A percentile compares a stretch with the other conserved stretches of the same genome.
Evolutionary conservation across 2,329 filamentous ascomycete species (phyloP).

Genomic region (Cladosporium colombiae): DNA sequence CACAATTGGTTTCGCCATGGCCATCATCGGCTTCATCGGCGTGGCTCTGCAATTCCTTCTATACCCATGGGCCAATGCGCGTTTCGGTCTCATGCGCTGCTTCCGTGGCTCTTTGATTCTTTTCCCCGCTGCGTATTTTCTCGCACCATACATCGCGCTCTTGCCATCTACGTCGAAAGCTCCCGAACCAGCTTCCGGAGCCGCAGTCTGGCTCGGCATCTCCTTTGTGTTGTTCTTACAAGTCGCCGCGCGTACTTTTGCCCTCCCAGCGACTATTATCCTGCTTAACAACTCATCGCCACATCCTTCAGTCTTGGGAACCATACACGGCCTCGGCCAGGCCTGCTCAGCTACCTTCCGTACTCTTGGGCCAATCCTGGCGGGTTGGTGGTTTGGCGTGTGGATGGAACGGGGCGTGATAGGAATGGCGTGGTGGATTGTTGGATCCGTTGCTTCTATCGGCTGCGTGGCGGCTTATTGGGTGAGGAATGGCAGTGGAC

Average conservation of each 20-base stretch:
- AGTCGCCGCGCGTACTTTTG: conserved; percentile 72
- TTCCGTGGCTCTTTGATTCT: conserved; percentile 69
- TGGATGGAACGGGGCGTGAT: conserved; percentile 57
- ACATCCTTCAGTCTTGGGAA: conserved; percentile 57
- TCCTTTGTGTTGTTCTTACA: conserved; percentile 66
- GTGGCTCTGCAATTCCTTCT: conserved; percentile 70
- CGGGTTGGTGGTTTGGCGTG: conserved; percentile 55
- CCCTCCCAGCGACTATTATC: conserved; percentile 57
- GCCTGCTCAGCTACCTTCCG: conserved; percentile 56
- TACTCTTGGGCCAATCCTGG: conserved; percentile 58
- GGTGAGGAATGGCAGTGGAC: conserved; percentile 65
- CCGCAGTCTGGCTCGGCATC: conserved; percentile 65
- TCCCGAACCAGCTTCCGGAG: conserved; percentile 54
- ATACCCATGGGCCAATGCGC: conserved; percentile 67
- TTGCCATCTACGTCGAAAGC: conserved; percentile 57
- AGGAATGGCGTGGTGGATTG: conserved; percentile 59
- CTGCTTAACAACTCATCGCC: conserved; percentile 61
- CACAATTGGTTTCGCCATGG: conserved; percentile 74
- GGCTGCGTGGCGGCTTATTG: conserved; percentile 61
- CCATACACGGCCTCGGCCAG: conserved; percentile 61
- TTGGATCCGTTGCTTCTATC: conserved; percentile 55
- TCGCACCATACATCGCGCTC: conserved; percentile 70
- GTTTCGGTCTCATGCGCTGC: conserved; percentile 66
- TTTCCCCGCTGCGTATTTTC: conserved; percentile 69
- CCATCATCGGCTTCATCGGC: conserved; percentile 74